These are phyloP conservation scores for Blastobotrys terrestris DNA, from an alignment of 805 yeast genomes.

Conservation along the genomic window DNA sequence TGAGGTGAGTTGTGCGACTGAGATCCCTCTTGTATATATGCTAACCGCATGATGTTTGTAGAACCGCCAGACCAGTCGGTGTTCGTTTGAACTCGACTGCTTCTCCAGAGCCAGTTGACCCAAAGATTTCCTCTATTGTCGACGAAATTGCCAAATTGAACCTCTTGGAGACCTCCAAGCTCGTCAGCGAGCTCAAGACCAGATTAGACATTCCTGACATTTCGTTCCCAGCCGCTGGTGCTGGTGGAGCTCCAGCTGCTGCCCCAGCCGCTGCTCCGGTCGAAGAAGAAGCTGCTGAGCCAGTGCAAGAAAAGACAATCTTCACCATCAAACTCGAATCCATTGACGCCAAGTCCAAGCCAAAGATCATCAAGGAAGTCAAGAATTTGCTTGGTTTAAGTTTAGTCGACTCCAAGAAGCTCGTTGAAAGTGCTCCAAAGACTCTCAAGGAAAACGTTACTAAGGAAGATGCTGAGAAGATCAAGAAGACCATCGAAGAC, in stretches of 20 bases:
- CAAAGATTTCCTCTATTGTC: constrained; percentile 82
- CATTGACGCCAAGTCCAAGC: constrained; percentile 91
- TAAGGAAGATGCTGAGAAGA: constrained; percentile 97
- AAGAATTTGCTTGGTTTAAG: constrained; percentile 86
- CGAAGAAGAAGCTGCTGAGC: constrained; percentile 70
- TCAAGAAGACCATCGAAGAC: constrained; percentile 85
- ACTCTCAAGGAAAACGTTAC: constrained; percentile 89
- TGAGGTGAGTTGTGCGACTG: background rate
- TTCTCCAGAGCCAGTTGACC: constrained; percentile 48
- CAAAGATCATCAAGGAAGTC: constrained; percentile 96
- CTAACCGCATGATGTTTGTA: background rate
- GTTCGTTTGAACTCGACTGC: constrained; percentile 37
- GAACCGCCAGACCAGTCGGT: constrained; percentile 7
- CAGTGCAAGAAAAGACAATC: constrained; percentile 87
- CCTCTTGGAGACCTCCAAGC: constrained; percentile 85
- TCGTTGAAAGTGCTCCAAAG: constrained; percentile 97
- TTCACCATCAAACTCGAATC: constrained; percentile 88
- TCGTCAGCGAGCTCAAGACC: constrained; percentile 62
- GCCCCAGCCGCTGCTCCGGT: constrained; percentile 63
- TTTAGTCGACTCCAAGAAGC: constrained; percentile 93
- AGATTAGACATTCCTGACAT: constrained; percentile 92
- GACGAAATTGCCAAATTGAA: constrained; percentile 86
- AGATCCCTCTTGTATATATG: background rate
- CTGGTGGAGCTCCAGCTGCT: constrained; percentile 53
- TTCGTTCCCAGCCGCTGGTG: constrained; percentile 69